Evolutionary conservation across 1,139 yeast species (phyloP).

Genomic region (Yamadazyma buinensis): DNA sequence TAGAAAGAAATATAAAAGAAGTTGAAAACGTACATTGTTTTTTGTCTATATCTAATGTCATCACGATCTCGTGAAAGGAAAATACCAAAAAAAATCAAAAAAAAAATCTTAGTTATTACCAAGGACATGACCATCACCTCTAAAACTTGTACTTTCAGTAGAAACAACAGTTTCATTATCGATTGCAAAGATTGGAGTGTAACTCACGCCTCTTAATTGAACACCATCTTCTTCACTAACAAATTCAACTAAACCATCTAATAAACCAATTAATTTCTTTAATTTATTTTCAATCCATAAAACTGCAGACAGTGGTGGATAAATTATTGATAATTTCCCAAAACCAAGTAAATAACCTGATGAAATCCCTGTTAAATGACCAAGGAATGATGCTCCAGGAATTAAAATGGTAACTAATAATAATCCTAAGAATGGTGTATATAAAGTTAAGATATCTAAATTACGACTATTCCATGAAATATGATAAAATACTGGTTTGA

Average conservation of each 20-base stretch:
- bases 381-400: conserved; percentile 61
- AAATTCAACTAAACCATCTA: conserved; percentile 53
- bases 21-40: no score
- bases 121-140: conserved; percentile 33
- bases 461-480: conserved; percentile 18
- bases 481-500: conserved; percentile 41
- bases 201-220: conserved; percentile 36
- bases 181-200: conserved; percentile 28
- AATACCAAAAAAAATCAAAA: no score
- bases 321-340: conserved; percentile 53
- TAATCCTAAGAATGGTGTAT: conserved; percentile 55
- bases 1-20: no score
- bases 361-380: conserved; percentile 53
- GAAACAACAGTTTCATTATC: conserved; percentile 21
- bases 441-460: conserved; percentile 54
- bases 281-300: conserved; percentile 63
- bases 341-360: conserved; percentile 48
- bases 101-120: no score
- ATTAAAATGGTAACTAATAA: conserved; percentile 46
- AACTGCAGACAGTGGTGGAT: conserved; percentile 65
- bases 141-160: conserved; percentile 14
- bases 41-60: no score
- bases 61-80: no score
- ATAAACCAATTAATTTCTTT: conserved; percentile 43
- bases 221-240: conserved; percentile 56